Percentiles rank a stretch among this genome's conserved stretches.
Evolutionary conservation across 306 rosid species (phyloP).

Genomic region (Erythrophleum fordii): DNA sequence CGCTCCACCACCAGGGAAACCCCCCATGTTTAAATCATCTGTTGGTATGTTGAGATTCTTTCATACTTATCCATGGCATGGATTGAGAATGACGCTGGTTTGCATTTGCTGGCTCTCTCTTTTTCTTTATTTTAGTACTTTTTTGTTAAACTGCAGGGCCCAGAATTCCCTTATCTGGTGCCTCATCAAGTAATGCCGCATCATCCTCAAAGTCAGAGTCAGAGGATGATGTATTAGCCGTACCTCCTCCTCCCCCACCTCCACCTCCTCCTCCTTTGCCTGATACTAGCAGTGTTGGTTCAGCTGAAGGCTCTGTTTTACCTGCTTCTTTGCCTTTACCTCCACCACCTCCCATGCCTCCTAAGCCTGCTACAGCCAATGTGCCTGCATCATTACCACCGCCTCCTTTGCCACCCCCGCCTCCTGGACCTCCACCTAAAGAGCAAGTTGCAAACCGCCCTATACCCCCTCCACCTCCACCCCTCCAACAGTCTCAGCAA

Average conservation of each 20-base stretch:
- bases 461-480: constrained; percentile 80
- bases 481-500: constrained; percentile 71
- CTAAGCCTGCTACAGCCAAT: constrained; percentile 61
- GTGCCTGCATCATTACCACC: constrained; percentile 69
- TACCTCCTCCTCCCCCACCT: constrained; percentile 79
- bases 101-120: constrained; percentile 12
- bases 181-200: constrained; percentile 77
- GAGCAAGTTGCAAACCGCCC: constrained; percentile 64
- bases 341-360: constrained; percentile 98
- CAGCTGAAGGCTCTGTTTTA: constrained; percentile 63
- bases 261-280: constrained; percentile 61
- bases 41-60: constrained; percentile 62
- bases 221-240: constrained; percentile 66
- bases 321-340: constrained; percentile 89
- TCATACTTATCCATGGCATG: constrained; percentile 28
- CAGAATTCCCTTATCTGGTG: constrained; percentile 85
- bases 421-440: constrained; percentile 93
- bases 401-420: constrained; percentile 96
- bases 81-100: constrained; percentile 20
- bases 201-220: constrained; percentile 73
- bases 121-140: constrained; percentile 19
- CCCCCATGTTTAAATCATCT: constrained; percentile 95
- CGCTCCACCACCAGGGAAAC: constrained; percentile 99
- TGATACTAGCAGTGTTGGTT: constrained; percentile 48
- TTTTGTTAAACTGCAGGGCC: constrained; percentile 71